Evolutionary conservation across 2,329 filamentous ascomycete genomes (phyloP).

Genomic region (Alternaria panax): DNA sequence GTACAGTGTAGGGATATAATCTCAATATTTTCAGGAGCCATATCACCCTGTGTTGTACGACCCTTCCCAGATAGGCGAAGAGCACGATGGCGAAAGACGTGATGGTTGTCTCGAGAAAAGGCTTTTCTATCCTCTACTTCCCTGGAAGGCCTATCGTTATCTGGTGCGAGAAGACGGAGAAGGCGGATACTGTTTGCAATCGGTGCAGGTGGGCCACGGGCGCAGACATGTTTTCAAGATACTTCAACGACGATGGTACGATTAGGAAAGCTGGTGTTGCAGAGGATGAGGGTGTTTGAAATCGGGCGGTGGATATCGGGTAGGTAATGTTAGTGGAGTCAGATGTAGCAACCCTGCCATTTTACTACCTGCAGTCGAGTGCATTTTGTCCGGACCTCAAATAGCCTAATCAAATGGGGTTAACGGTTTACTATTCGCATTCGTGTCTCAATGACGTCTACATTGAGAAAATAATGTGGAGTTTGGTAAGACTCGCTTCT

Average conservation of each 20-base stretch:
- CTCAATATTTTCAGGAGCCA: not conserved
- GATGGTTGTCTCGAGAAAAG: no score
- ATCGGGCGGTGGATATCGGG: not conserved
- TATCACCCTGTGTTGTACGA: not conserved
- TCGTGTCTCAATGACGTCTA: conserved; percentile 3
- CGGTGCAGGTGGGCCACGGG: no score
- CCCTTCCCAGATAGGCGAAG: not conserved
- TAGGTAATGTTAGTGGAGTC: not conserved
- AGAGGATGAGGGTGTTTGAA: not conserved
- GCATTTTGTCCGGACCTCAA: not conserved
- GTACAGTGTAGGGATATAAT: not conserved
- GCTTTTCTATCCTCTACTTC: no score
- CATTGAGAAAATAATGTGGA: not conserved
- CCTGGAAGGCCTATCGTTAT: no score
- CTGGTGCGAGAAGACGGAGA: no score
- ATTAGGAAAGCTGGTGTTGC: not conserved
- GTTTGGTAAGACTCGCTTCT: conserved; percentile 6
- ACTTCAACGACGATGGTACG: not conserved
- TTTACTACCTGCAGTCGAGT: not conserved
- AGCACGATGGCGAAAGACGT: no score
- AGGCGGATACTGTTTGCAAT: not conserved
- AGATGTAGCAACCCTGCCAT: not conserved
- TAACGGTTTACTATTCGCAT: not conserved
- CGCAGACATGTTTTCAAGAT: not conserved
- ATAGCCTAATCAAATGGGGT: no score